These are phyloP conservation scores for Blastocladiella emersonii DNA, from an alignment of 371 early-diverging fungal species.

Conservation along the genomic window DNA sequence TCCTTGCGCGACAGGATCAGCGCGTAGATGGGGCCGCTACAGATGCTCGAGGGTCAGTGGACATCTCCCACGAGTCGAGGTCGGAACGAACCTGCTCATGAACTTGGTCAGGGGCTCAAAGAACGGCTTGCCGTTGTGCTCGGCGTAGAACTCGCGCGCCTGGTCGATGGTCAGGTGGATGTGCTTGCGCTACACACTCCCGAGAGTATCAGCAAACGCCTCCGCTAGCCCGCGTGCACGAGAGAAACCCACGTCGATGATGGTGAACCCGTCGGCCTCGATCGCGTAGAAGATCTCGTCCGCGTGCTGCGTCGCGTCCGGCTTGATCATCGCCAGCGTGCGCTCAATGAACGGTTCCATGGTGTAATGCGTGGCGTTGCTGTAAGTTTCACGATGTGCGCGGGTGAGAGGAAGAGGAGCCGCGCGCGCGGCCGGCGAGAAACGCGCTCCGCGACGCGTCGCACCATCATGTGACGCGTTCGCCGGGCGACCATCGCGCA, in stretches of 20 bases:
- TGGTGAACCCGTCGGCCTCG: slow-evolving; percentile 24
- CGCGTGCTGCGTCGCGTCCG: slow-evolving; percentile 19
- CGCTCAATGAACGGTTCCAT: slow-evolving; percentile 15
- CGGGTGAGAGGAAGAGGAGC: no score
- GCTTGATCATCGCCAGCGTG: slow-evolving; percentile 24
- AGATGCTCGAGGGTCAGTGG: no score
- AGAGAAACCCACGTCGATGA: slow-evolving; percentile 19
- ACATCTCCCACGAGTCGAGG: not conserved
- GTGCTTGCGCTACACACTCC: slow-evolving; percentile 12
- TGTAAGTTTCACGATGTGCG: no score
- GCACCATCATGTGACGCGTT: no score
- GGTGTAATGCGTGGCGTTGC: no score
- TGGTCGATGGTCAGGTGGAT: slow-evolving; percentile 5
- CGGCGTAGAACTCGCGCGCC: slow-evolving; percentile 9
- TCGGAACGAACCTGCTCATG: slow-evolving; percentile 3
- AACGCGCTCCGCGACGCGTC: no score
- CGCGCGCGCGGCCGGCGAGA: no score
- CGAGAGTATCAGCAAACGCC: no score
- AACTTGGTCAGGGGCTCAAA: not conserved
- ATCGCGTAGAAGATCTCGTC: slow-evolving; percentile 22
- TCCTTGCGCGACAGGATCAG: slow-evolving; percentile 11
- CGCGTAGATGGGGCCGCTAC: slow-evolving; percentile 15
- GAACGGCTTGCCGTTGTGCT: not conserved
- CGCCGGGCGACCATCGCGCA: no score
- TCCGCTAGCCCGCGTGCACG: no score